Conservation (phyloP, 2,329 filamentous ascomycete species). For the Sporothrix dimorphospora region DNA sequence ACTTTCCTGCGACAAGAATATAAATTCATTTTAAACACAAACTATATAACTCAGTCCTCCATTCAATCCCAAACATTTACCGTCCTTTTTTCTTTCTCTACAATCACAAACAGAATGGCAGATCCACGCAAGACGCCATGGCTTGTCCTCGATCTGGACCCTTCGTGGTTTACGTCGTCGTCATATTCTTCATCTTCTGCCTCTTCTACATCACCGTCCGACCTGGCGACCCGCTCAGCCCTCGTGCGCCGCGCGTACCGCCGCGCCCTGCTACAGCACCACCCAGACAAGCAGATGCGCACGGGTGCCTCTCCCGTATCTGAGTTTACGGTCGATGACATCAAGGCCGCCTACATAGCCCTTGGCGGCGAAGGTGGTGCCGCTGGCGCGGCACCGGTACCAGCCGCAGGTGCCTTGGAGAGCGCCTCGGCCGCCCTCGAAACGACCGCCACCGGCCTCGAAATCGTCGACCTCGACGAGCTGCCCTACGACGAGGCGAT, state of each 20-base stretch:
- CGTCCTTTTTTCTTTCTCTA: too few species aligned
- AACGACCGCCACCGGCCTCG: constrained; percentile 55
- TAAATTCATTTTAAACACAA: too few species aligned
- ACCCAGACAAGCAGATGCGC: constrained; percentile 60
- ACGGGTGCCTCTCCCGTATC: neutral
- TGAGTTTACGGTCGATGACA: constrained; percentile 64
- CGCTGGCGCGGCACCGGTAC: neutral
- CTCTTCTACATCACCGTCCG: constrained; percentile 40
- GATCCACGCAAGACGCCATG: constrained; percentile 17
- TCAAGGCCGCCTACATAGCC: constrained; percentile 60
- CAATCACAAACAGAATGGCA: too few species aligned
- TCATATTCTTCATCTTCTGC: neutral
- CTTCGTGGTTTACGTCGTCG: constrained; percentile 13
- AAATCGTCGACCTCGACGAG: constrained; percentile 68
- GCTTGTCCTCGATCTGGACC: constrained; percentile 28
- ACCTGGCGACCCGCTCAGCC: constrained; percentile 41
- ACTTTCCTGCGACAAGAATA: too few species aligned
- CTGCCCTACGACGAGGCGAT: constrained; percentile 51
- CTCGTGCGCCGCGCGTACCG: constrained; percentile 66
- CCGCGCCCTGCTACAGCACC: constrained; percentile 65
- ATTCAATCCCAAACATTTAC: too few species aligned
- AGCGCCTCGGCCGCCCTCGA: constrained; percentile 25
- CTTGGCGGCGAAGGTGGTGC: constrained; percentile 41
- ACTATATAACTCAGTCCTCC: too few species aligned
- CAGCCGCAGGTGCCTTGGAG: neutral